phyloP scores from a whole-genome alignment of 129 eudicot genomes.

The Logfia minima region DNA sequence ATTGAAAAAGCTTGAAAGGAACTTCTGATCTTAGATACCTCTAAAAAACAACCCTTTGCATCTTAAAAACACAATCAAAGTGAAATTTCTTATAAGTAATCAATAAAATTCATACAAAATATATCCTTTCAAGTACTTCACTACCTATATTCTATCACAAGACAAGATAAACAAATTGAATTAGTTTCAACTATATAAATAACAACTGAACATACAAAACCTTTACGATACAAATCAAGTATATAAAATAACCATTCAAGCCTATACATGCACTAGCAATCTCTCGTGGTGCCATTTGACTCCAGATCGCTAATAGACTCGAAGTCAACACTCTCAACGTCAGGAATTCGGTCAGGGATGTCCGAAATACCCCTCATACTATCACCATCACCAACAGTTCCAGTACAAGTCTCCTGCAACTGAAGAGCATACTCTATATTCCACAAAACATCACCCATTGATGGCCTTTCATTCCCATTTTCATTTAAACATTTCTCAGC shows the following conservation, averaged over 20 bases:
- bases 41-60: too few relatives aligned
- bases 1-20: too few relatives aligned
- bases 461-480: constrained; percentile 53
- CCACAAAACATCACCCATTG: constrained; percentile 64
- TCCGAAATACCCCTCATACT: constrained; percentile 42
- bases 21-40: too few relatives aligned
- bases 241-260: constrained; percentile 26
- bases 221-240: constrained; percentile 21
- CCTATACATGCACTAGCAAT: constrained; percentile 31
- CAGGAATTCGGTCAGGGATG: constrained; percentile 37
- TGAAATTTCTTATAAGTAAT: too few relatives aligned
- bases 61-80: too few relatives aligned
- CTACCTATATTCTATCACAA: constrained; percentile 6
- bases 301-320: constrained; percentile 40
- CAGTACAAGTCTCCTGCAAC: constrained; percentile 38
- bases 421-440: constrained; percentile 58
- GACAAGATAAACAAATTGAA: not conserved
- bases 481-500: constrained; percentile 54
- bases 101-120: not conserved
- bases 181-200: constrained; percentile 23
- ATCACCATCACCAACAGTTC: constrained; percentile 31
- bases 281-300: constrained; percentile 31
- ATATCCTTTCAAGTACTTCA: not conserved
- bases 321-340: constrained; percentile 31
- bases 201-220: constrained; percentile 37